These are phyloP conservation scores for Strombidium stylifer DNA, from an alignment of 73 alveolate genomes.

Conservation along the genomic window DNA sequence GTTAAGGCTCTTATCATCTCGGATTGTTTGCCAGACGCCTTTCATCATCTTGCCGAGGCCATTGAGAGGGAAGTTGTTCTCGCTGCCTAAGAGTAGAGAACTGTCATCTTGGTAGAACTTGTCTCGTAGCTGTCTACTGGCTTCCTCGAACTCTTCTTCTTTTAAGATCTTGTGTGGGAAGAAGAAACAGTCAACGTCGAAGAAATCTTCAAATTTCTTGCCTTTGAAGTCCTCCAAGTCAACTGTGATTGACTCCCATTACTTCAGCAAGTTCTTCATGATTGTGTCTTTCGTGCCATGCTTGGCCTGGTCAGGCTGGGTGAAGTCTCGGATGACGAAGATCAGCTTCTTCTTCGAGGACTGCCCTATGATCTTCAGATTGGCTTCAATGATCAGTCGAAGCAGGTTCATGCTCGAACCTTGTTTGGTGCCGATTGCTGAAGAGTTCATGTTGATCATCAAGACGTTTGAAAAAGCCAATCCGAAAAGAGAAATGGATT, in stretches of 20 bases:
- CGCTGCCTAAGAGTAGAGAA: no score
- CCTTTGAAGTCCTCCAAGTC: slow-evolving; percentile 67
- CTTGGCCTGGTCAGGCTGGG: slow-evolving; percentile 44
- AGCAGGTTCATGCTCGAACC: slow-evolving; percentile 85
- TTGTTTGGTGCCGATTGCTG: slow-evolving; percentile 84
- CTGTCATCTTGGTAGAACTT: no score
- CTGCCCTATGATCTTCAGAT: slow-evolving; percentile 75
- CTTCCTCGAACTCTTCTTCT: slow-evolving; percentile 67
- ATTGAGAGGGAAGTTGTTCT: no score
- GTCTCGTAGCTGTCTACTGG: slow-evolving; percentile 44
- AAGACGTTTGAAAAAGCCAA: slow-evolving; percentile 88
- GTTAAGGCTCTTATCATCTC: no score
- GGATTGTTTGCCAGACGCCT: no score
- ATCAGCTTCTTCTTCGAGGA: slow-evolving; percentile 70
- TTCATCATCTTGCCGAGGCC: no score
- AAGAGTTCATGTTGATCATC: slow-evolving; percentile 85
- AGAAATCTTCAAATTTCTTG: slow-evolving; percentile 62
- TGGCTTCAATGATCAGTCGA: slow-evolving; percentile 84
- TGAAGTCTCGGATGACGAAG: slow-evolving; percentile 86
- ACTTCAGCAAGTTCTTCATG: slow-evolving; percentile 73
- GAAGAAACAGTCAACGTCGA: slow-evolving; percentile 80
- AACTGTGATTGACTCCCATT: no score
- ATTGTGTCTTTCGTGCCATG: slow-evolving; percentile 58
- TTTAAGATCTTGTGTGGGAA: slow-evolving; percentile 76
- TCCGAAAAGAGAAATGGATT: slow-evolving; percentile 84